These are phyloP conservation scores for Metschnikowia sp. DNA, from an alignment of 805 yeast species.

Conservation along the genomic window DNA sequence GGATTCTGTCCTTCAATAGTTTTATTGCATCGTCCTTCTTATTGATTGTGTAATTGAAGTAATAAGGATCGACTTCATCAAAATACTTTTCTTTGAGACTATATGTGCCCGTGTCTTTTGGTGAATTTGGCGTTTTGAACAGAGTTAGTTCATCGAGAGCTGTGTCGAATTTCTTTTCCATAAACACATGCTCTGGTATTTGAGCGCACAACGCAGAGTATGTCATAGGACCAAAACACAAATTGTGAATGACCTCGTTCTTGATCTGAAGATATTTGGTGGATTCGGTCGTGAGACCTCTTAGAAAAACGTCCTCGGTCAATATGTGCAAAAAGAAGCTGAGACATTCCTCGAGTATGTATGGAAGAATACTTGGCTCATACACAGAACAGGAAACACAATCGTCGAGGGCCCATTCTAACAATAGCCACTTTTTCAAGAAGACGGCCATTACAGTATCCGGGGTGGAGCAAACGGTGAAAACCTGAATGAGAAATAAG, in stretches of 20 bases:
- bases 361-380: constrained; percentile 49
- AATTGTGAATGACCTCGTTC: constrained; percentile 74
- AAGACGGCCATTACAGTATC: constrained; percentile 54
- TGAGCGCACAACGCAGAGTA: constrained; percentile 66
- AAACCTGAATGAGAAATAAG: constrained; percentile 66
- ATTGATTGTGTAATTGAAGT: constrained; percentile 71
- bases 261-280: constrained; percentile 50
- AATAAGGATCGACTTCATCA: constrained; percentile 57
- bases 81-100: constrained; percentile 34
- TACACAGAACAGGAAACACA: constrained; percentile 17
- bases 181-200: constrained; percentile 72
- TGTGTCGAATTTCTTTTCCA: constrained; percentile 69
- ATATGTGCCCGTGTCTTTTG: constrained; percentile 38
- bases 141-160: constrained; percentile 33
- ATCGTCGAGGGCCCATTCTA: constrained; percentile 27
- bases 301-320: constrained; percentile 62
- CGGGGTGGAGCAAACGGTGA: constrained; percentile 48
- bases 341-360: constrained; percentile 78
- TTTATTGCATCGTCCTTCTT: constrained; percentile 81
- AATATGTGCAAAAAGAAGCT: constrained; percentile 63
- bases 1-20: constrained; percentile 50
- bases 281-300: constrained; percentile 45
- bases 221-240: constrained; percentile 72
- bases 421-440: constrained; percentile 67
- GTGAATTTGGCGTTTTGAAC: constrained; percentile 31